Evolutionary conservation across 768 basidiomycete species (phyloP).

Genomic region (Xerocomus spinulosus): DNA sequence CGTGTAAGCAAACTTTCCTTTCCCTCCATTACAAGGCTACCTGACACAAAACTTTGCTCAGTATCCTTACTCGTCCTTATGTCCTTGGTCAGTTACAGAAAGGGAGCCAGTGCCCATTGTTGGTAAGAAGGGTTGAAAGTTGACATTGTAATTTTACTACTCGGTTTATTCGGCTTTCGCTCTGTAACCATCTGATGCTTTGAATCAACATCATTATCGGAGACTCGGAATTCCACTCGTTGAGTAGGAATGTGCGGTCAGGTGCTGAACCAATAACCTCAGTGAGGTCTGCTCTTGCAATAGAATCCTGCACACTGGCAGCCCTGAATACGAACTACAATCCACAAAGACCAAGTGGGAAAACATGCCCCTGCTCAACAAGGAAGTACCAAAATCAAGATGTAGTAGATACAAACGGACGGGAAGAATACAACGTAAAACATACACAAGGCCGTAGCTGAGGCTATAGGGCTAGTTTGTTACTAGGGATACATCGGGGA

Average conservation of each 20-base stretch:
- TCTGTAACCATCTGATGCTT: no score
- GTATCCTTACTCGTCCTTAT: conserved; percentile 65
- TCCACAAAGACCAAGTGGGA: no score
- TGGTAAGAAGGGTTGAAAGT: conserved; percentile 37
- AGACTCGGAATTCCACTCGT: neutral
- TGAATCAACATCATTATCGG: no score
- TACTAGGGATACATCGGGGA: conserved; percentile 24
- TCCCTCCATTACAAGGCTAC: neutral
- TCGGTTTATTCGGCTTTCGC: neutral
- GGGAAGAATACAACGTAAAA: conserved; percentile 9
- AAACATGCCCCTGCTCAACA: neutral
- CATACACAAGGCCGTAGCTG: conserved; percentile 2
- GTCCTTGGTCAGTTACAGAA: conserved; percentile 47
- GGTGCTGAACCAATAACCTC: neutral
- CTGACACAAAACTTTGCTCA: conserved; percentile 19
- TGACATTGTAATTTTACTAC: conserved; percentile 1
- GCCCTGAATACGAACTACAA: no score
- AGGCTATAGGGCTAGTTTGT: conserved; percentile 12
- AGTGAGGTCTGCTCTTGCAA: no score
- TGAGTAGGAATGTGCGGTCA: neutral
- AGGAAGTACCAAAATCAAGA: conserved; percentile 9
- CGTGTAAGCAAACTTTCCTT: conserved; percentile 58
- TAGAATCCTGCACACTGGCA: no score
- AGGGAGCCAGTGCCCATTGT: conserved; percentile 60
- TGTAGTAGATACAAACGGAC: conserved; percentile 6